Evolutionary conservation across 2,329 filamentous ascomycete genomes (phyloP).

Genomic region (Blumeriella jaapii): DNA sequence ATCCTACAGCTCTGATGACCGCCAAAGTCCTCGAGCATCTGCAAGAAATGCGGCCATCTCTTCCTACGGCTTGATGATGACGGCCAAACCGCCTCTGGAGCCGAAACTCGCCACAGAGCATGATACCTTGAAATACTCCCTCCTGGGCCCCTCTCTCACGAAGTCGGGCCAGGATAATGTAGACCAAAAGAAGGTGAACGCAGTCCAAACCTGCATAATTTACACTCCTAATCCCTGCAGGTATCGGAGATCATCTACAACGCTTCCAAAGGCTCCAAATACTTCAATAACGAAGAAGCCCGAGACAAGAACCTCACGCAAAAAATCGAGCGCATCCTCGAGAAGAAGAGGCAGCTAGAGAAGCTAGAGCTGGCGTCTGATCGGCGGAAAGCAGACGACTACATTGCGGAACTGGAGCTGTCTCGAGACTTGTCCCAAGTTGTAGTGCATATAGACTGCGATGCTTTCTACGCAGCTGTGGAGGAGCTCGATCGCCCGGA

Average conservation of each 20-base stretch:
- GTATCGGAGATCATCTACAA: conserved; percentile 97
- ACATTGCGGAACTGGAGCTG: conserved; percentile 68
- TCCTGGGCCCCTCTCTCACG: conserved; percentile 81
- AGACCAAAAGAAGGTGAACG: conserved; percentile 81
- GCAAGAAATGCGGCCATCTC: background rate
- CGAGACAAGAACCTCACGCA: conserved; percentile 72
- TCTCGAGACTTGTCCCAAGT: conserved; percentile 71
- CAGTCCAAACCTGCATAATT: too few relatives aligned
- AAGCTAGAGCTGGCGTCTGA: conserved; percentile 63
- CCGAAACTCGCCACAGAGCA: conserved; percentile 28
- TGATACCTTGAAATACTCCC: conserved; percentile 73
- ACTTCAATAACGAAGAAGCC: conserved; percentile 80
- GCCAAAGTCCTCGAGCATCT: background rate
- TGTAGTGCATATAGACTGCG: conserved; percentile 89
- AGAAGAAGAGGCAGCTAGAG: conserved; percentile 65
- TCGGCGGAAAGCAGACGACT: conserved; percentile 65
- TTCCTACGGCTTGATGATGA: conserved; percentile 15
- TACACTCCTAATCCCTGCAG: conserved; percentile 34
- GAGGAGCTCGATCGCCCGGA: conserved; percentile 78
- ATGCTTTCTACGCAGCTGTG: conserved; percentile 94
- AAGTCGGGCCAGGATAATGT: conserved; percentile 90
- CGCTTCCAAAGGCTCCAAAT: conserved; percentile 92
- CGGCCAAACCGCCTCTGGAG: conserved; percentile 11
- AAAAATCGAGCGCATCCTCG: conserved; percentile 72
- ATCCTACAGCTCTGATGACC: conserved; percentile 6